Base-by-base conservation (phyloP, 2,329 filamentous ascomycete species). In the Alternaria arbusti region DNA sequence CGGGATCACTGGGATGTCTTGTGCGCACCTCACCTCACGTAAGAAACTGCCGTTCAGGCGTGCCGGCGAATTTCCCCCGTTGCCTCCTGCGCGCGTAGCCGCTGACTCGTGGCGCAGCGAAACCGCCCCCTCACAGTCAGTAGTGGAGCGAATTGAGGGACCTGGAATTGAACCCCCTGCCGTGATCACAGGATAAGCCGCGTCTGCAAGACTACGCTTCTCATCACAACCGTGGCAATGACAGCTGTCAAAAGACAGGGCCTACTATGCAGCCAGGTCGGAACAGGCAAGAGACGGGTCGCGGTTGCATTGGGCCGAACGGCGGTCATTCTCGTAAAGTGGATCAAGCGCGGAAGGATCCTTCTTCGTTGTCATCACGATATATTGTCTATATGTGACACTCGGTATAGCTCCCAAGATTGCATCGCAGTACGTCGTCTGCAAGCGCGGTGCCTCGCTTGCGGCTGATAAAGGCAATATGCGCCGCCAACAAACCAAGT, bases 261-360 rank as follows among this genome's bases (percentile, higher is more conserved):
- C 43, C 50, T 40, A n/a, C 30, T 54, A 54, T 63, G 60, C 60
- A 63, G 30, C 49, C 56, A n/a, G 17, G 44, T 54, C 55, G 44
- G 20, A 59, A 54, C 17, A 59, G 60, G 60, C 60, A 63, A 50
- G 55, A 59, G 49, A 59, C 49, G 60, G 59, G 30, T 23, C 26
- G 30, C 60, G 55, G 60, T 54, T 63, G 49, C 56, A 63, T 59
- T 59, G 60, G 55, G 55, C 60, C 60, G 60, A 47, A 28, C 49
- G 54, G 26, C 47, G 49, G 49, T 23, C 15, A 36, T 52, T 44
- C 40, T 28, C 54, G 23, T 32, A 49, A 40, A 50, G 56, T 59
- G 49, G 49, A 49, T 43, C 20, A 40, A 17, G 25, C 49, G 20
- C 55, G 50, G 43, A 30, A 50, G 25, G 43, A 63, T 59, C 49